phyloP scores from a whole-genome alignment of 345 rosid species.

The Carallia brachiata region DNA sequence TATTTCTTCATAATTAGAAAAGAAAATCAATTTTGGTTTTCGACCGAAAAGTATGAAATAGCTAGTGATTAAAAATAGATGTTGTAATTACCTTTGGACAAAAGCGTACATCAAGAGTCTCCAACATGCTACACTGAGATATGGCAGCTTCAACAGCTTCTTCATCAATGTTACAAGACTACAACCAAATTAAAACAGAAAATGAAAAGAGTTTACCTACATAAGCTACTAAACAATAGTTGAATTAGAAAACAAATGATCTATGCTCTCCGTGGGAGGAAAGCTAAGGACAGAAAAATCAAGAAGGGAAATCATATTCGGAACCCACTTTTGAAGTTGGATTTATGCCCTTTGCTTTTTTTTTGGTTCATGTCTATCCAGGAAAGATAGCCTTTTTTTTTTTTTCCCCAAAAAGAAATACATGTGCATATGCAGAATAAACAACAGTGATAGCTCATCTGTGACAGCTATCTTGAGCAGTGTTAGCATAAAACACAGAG shows the following conservation, averaged over 20 bases:
- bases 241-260: not conserved
- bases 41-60: not conserved
- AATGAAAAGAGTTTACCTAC: not conserved
- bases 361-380: too few species aligned
- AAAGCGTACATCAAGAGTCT: conserved; percentile 90
- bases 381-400: not conserved
- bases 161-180: conserved; percentile 82
- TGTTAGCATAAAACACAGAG: too few species aligned
- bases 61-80: not conserved
- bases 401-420: not conserved
- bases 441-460: not conserved
- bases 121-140: conserved; percentile 71
- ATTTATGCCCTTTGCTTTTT: not conserved
- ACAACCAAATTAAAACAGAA: conserved; percentile 10
- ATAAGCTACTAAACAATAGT: not conserved
- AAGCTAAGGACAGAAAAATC: not conserved
- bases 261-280: not conserved
- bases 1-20: not conserved
- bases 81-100: conserved; percentile 71
- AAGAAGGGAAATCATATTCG: not conserved
- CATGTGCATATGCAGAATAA: not conserved
- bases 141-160: conserved; percentile 73
- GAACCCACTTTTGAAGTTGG: not conserved
- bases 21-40: not conserved
- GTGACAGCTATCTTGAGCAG: too few species aligned